Evolutionary conservation across 495 filamentous ascomycete genomes (phyloP), one percentile per base, ranked within the genome.

Genomic region (Xylaria scruposa): DNA sequence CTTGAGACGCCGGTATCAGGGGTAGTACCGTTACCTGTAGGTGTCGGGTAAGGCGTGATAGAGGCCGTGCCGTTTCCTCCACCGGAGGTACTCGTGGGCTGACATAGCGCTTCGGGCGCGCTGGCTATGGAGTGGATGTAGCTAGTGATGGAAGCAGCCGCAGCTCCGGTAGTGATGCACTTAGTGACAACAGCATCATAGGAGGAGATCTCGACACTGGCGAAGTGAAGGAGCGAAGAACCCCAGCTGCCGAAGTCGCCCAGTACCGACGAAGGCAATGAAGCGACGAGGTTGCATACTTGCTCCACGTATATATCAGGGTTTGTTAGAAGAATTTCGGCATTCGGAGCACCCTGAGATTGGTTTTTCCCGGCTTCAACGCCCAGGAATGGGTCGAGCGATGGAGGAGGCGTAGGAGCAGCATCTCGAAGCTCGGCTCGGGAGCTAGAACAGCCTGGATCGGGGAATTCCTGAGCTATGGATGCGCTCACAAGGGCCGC

Each of bases 391-490:
- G 49, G 49, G 0, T 6, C 1, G n/a, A 51, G 49, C 49, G 49
- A 51, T 10, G 49, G 49, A 21, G 49, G 49, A 24, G 40, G 33
- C 5, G 61, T 47, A 47, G 61, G 61, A 49, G 42, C 24, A 31
- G 40, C 24, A 13, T 42, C 61, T 29, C 44, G 36, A 21, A 65
- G 40, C 13, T 42, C 61, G 13, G 0, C 3, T 2, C 44, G 19
- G 42, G 61, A 65, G 61, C 61, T 65, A 1, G 61, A 3, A 15
- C 61, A 65, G 24, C 9, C 61, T 19, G 61, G 61, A 17, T 65
- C 21, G 24, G 61, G 40, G 13, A 24, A 65, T 13, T 24, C 24
- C 42, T 65, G 42, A n/a, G 61, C 61, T 13, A 33, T 24, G 10
- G 61, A 49, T 10, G 42, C 42, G 15, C 40, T 24, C 21, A 13